Evolutionary conservation across 345 rosid genomes (phyloP).

Genomic region (Garcia nutans): DNA sequence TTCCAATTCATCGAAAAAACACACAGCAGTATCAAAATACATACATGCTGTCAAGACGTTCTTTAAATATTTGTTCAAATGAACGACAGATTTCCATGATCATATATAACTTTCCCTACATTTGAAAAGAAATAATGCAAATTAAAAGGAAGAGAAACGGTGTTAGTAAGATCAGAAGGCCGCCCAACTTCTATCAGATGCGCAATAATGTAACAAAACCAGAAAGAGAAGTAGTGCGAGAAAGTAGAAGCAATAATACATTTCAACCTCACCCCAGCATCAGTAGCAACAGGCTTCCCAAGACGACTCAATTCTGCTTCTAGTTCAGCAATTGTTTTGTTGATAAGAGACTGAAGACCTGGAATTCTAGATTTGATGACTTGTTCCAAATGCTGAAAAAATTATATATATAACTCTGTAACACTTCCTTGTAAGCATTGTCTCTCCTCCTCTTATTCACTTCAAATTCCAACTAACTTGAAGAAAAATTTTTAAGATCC

Average conservation of each 20-base stretch:
- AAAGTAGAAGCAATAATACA: slow-evolving; percentile 12
- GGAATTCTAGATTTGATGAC: slow-evolving; percentile 15
- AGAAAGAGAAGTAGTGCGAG: not conserved
- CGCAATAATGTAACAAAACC: not conserved
- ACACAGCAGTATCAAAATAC: slow-evolving; percentile 12
- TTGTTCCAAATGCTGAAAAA: no score
- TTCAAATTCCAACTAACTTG: no score
- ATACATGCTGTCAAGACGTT: slow-evolving; percentile 89
- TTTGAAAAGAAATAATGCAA: slow-evolving; percentile 2
- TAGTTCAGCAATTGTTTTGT: slow-evolving; percentile 73
- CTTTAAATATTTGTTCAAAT: slow-evolving; percentile 92
- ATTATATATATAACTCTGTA: no score
- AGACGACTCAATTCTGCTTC: slow-evolving; percentile 85
- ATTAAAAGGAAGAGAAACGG: not conserved
- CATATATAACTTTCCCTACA: slow-evolving; percentile 89
- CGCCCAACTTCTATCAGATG: slow-evolving; percentile 9
- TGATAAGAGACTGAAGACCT: slow-evolving; percentile 84
- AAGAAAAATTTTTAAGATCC: no score
- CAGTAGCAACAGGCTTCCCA: slow-evolving; percentile 89
- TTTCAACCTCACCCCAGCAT: slow-evolving; percentile 73
- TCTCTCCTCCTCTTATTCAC: no score
- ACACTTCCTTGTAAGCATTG: no score
- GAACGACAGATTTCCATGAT: slow-evolving; percentile 91
- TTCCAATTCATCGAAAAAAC: not conserved
- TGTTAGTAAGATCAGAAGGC: not conserved